Conservation (phyloP, 2,329 filamentous ascomycete species). For the Fusarium anguioides region DNA sequence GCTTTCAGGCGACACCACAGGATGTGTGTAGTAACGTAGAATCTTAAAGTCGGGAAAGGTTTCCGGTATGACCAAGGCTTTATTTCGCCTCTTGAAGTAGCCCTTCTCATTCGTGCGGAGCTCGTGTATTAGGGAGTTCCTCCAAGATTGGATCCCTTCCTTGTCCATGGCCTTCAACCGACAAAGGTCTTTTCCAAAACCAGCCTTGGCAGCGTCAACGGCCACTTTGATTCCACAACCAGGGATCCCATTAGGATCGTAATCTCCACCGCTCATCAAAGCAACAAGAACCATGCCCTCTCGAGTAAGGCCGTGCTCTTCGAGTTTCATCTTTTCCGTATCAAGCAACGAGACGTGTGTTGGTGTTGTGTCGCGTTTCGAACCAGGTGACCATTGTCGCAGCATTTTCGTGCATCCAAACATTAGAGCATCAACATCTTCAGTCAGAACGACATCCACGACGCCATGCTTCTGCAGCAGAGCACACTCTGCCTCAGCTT, state of each 20-base stretch:
- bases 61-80: slow-evolving; percentile 78
- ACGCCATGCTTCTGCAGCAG: slow-evolving; percentile 82
- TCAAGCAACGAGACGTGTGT: slow-evolving; percentile 91
- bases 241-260: slow-evolving; percentile 86
- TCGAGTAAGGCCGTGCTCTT: slow-evolving; percentile 73
- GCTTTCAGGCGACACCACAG: slow-evolving; percentile 78
- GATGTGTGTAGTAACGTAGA: slow-evolving; percentile 87
- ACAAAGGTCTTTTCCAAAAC: slow-evolving; percentile 83
- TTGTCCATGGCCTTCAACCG: slow-evolving; percentile 69
- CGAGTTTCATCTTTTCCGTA: slow-evolving; percentile 62
- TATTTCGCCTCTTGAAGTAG: slow-evolving; percentile 81
- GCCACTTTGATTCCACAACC: slow-evolving; percentile 90
- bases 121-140: slow-evolving; percentile 76
- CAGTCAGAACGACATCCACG: slow-evolving; percentile 92
- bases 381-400: slow-evolving; percentile 84
- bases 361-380: slow-evolving; percentile 71
- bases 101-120: slow-evolving; percentile 85
- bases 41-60: slow-evolving; percentile 84
- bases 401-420: slow-evolving; percentile 87
- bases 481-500: slow-evolving; percentile 96
- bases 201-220: slow-evolving; percentile 88
- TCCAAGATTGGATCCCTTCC: slow-evolving; percentile 74
- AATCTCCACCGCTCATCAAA: slow-evolving; percentile 95
- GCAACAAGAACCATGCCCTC: slow-evolving; percentile 95
- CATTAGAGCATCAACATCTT: slow-evolving; percentile 98